phyloP scores from a whole-genome alignment of 345 rosid genomes.

The Eucalyptus albens region DNA sequence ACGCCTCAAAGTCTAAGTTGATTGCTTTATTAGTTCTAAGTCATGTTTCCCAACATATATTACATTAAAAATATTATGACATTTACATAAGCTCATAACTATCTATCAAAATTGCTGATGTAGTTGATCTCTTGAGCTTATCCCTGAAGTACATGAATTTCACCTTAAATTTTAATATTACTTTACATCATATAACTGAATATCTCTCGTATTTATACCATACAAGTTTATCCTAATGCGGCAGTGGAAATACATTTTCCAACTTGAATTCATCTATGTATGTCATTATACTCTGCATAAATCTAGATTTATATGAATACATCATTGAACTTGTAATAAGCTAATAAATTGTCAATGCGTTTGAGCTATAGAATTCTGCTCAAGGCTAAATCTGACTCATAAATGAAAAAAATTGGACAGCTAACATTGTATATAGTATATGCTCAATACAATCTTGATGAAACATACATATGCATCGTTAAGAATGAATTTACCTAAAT shows the following conservation, averaged over 20 bases:
- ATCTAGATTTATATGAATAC: not conserved
- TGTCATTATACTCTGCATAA: not conserved
- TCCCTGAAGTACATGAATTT: not conserved
- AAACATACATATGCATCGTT: not conserved
- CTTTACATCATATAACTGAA: not conserved
- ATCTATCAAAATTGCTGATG: not conserved
- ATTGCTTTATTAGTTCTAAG: too few relatives aligned
- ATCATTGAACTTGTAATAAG: not conserved
- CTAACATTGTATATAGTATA: not conserved
- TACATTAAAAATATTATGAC: not conserved
- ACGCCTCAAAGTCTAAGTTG: too few relatives aligned
- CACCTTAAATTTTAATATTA: not conserved
- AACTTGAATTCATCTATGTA: not conserved
- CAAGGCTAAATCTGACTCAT: not conserved
- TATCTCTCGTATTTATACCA: not conserved
- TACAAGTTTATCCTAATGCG: not conserved
- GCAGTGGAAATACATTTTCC: not conserved
- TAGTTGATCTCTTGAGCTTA: not conserved
- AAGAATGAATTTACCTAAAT: not conserved
- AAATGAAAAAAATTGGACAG: not conserved
- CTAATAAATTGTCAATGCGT: not conserved
- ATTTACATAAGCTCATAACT: not conserved
- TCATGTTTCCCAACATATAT: not conserved
- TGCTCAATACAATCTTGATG: not conserved
- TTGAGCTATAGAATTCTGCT: not conserved